These are phyloP conservation scores for Ligustrum vulgare DNA, from an alignment of 257 asterid genomes.

Conservation along the genomic window DNA sequence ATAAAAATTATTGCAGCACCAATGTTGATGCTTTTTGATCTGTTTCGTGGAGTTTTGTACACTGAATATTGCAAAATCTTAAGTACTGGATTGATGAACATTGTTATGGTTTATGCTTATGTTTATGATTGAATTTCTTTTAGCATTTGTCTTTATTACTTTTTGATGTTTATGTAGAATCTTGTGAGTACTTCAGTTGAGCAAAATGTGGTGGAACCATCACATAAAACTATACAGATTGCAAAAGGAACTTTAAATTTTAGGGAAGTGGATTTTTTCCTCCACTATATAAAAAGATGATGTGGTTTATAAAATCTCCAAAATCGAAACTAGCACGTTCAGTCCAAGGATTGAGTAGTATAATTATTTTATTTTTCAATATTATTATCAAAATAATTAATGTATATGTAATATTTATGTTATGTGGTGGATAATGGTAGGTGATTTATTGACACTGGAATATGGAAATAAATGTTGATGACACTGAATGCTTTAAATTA, in stretches of 20 bases:
- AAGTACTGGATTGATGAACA: no score
- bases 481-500: constrained; percentile 17
- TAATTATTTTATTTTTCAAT: not conserved
- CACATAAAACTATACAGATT: constrained; percentile 28
- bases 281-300: not conserved
- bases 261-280: not conserved
- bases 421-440: not conserved
- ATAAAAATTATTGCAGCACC: not conserved
- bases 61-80: not conserved
- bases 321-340: constrained; percentile 14
- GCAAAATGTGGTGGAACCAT: constrained; percentile 20
- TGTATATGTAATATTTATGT: not conserved
- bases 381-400: constrained; percentile 6
- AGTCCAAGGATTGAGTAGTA: constrained; percentile 17
- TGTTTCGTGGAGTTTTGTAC: not conserved
- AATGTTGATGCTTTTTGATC: not conserved
- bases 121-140: not conserved
- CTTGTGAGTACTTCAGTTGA: constrained; percentile 22
- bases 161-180: constrained; percentile 17
- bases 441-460: not conserved
- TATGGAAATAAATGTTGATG: not conserved
- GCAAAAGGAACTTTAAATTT: not conserved
- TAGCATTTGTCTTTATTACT: not conserved
- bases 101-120: not conserved
- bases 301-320: not conserved